phyloP scores from a whole-genome alignment of 129 eudicot genomes.

The Smallanthus sonchifolius region DNA sequence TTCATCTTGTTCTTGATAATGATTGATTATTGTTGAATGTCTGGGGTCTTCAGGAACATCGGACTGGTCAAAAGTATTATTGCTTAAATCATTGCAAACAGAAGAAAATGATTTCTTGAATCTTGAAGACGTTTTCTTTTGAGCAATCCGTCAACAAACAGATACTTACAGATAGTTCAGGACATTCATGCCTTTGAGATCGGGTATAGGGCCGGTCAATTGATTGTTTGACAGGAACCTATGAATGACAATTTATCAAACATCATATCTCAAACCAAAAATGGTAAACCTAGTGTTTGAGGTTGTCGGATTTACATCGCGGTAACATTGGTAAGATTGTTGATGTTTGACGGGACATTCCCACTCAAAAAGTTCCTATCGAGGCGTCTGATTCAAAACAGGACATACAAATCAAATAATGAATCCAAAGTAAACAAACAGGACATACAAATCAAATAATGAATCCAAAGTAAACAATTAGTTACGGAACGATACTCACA shows the following conservation, averaged over 20 bases:
- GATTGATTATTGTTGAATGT: too few species aligned
- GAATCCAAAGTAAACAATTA: neutral
- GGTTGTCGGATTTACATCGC: slow-evolving; percentile 27
- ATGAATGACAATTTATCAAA: neutral
- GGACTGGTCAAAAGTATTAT: slow-evolving; percentile 34
- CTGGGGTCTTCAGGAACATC: too few species aligned
- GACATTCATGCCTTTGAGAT: slow-evolving; percentile 42
- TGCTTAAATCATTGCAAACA: slow-evolving; percentile 47
- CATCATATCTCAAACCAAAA: neutral
- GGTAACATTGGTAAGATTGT: slow-evolving; percentile 30
- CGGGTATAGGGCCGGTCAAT: slow-evolving; percentile 39
- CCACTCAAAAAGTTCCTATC: slow-evolving; percentile 40
- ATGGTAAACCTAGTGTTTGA: neutral
- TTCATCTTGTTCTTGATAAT: too few species aligned
- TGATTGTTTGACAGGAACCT: slow-evolving; percentile 44
- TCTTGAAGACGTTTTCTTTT: neutral
- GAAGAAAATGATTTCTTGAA: neutral
- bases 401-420: neutral
- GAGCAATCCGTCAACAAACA: neutral
- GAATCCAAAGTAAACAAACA: neutral
- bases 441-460: neutral
- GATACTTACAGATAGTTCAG: slow-evolving; percentile 41
- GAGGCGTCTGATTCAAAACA: slow-evolving; percentile 35
- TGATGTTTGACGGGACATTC: slow-evolving; percentile 37
- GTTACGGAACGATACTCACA: slow-evolving; percentile 30